Evolutionary conservation across 371 early-diverging fungal species (phyloP).

Genomic region (Mucor mucedo): DNA sequence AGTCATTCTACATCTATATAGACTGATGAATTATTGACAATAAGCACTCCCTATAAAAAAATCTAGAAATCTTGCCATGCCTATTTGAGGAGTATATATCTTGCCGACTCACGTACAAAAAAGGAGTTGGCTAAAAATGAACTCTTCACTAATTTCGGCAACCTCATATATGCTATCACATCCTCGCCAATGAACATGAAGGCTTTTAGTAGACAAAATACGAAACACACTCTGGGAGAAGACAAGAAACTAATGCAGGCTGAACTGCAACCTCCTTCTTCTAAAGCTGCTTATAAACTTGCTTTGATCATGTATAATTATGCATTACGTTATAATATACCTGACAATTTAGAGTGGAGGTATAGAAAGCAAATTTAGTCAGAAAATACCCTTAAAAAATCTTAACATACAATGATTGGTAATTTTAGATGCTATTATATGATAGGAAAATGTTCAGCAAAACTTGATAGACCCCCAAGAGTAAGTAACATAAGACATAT

Average conservation of each 20-base stretch:
- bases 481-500: conserved; percentile 25
- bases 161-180: conserved; percentile 66
- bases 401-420: not conserved
- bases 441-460: conserved; percentile 66
- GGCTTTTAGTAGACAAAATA: conserved; percentile 38
- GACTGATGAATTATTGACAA: not conserved
- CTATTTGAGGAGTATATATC: conserved; percentile 48
- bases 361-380: conserved; percentile 6
- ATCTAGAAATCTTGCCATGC: conserved; percentile 64
- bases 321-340: conserved; percentile 44
- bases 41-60: not conserved
- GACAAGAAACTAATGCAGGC: conserved; percentile 20
- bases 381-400: not conserved
- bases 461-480: conserved; percentile 51
- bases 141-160: conserved; percentile 66
- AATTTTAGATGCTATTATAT: conserved; percentile 57
- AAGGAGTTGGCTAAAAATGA: conserved; percentile 3
- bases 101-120: conserved; percentile 8
- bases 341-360: conserved; percentile 48
- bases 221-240: conserved; percentile 8
- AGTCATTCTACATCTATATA: not conserved
- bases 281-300: conserved; percentile 49
- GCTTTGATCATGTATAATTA: conserved; percentile 41
- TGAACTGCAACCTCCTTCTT: conserved; percentile 19
- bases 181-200: conserved; percentile 72